Evolutionary conservation across 768 basidiomycete genomes (phyloP).

Genomic region (Rhizopogon rudus): DNA sequence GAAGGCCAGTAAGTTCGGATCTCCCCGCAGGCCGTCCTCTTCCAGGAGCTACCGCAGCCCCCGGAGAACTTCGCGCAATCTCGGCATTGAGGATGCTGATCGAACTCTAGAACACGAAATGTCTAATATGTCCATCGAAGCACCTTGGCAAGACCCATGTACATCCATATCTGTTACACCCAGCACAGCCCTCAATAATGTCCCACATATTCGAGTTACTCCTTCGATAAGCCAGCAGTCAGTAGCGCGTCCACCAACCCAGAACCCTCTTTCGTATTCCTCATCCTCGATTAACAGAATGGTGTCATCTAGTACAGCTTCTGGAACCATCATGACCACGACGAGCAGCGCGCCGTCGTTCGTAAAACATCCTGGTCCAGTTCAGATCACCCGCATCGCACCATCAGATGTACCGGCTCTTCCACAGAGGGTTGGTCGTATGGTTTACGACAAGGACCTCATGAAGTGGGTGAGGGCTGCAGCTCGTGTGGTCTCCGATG

Average conservation of each 20-base stretch:
- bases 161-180: conserved; percentile 11
- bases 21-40: conserved; percentile 28
- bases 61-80: conserved; percentile 32
- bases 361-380: conserved; percentile 77
- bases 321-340: conserved; percentile 60
- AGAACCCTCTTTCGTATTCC: conserved; percentile 35
- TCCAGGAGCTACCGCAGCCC: conserved; percentile 39
- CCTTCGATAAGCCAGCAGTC: conserved; percentile 23
- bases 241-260: conserved; percentile 28
- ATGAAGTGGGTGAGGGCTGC: conserved; percentile 83
- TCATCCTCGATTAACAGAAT: conserved; percentile 67
- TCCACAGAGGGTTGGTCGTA: conserved; percentile 77
- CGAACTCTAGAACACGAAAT: conserved; percentile 36
- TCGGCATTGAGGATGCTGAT: conserved; percentile 38
- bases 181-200: conserved; percentile 6
- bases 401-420: conserved; percentile 73
- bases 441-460: conserved; percentile 79
- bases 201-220: conserved; percentile 25
- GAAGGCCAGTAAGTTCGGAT: conserved; percentile 19
- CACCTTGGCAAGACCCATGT: conserved; percentile 24
- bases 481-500: conserved; percentile 27
- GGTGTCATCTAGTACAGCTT: conserved; percentile 84
- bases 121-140: conserved; percentile 41
- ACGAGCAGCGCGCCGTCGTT: conserved; percentile 74
- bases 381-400: conserved; percentile 74